Base-by-base conservation (phyloP, 208 protist species). In the Crithidia mellificae region DNA sequence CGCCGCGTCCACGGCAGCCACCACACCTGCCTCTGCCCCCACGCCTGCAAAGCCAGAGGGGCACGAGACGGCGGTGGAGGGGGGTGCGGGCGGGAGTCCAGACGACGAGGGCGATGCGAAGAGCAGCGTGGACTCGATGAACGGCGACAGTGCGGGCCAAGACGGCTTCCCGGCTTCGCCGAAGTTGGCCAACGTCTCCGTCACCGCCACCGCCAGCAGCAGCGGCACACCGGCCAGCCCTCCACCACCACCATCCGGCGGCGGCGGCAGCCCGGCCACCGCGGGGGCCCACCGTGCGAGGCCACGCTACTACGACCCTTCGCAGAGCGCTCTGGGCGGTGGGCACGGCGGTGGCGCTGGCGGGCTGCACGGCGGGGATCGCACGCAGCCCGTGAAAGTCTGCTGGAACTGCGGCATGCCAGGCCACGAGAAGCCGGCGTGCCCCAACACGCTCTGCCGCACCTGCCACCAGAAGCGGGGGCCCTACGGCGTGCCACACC, bases 371-470 rank as follows among this genome's bases (percentile, higher is more conserved):
- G n/a, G n/a, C n/a, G n/a, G n/a, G n/a, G 54, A 49, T 1, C 38
- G 39, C 44, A 44, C 59, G 20, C 67, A 66, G 14, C 46, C 72
- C 9, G 77, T 63, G 15, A 90, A 90, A 66, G 82, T 94, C n/a
- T 94, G 88, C 74, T 94, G 88, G 88, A 77, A 78, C 66, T 94
- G 88, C 50, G 88, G 88, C 24, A 80, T 94, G 65, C 54, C 77
- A 3, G 84, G 83, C 0, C 88, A 94, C 47, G 88, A 94, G 64
- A 94, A 94, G 63, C 84, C 88, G 8, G 59, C 83, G n/a, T 94
- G 88, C 77, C 75, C 75, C 15, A 94, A 94, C 69, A 67, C 51
- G 39, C 66, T 94, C 6, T 94, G 88, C 69, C 75, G 74, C 46
- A 80, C 69, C 20, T 94, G 88, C 62, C 88, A 94, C 34, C 75